Base-by-base conservation (phyloP, 495 filamentous ascomycete species). In the Lasiosphaeria hispida region DNA sequence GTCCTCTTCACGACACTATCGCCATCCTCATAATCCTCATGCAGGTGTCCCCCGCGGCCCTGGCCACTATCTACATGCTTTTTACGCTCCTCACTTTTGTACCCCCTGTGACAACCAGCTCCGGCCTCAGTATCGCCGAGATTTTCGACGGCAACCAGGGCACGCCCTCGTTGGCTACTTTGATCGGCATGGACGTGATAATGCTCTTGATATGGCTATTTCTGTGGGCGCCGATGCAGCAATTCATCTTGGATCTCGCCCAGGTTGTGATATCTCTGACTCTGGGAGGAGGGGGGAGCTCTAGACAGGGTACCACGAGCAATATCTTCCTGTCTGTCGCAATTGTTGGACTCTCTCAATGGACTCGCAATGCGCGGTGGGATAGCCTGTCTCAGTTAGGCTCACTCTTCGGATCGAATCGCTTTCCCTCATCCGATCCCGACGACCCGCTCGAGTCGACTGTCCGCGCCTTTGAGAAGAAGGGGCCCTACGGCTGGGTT, bases 1-100 rank as follows among this genome's bases (percentile, higher is more conserved):
- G 91, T 66, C 94, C 94, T 19, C 85, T 96, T 61, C 86, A 89
- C 72, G 94, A 99, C 77, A 96, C 94, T 55, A 90, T 99, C 73
- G 92, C 94, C 67, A 96, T 99, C 69, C 81, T 99, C 69, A 97
- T 99, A 72, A 88, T 99, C 69, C 84, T 99, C 55, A 86, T 99
- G 66, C 94, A 96, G 71, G 84, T 96, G n/a, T 92, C 95, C 23
- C 90, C 93, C 19, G 90, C 91, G 63, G 84, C 96, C 54, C 81
- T 97, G 58, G 92, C 91, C 53, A 77, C 91, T 68, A 89, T 96
- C 69, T 95, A 99, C 68, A 86, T 92, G 66, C 82, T 97, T 60
- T 99, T 96, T 77, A 92, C 95, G 48, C 81, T 89, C 50, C 80
- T 97, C 62, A 97, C 94, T 33, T 97, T 96, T 70, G 91, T 96